These are phyloP conservation scores for Starmerella bacillaris DNA, from an alignment of 805 yeast species.

Conservation along the genomic window DNA sequence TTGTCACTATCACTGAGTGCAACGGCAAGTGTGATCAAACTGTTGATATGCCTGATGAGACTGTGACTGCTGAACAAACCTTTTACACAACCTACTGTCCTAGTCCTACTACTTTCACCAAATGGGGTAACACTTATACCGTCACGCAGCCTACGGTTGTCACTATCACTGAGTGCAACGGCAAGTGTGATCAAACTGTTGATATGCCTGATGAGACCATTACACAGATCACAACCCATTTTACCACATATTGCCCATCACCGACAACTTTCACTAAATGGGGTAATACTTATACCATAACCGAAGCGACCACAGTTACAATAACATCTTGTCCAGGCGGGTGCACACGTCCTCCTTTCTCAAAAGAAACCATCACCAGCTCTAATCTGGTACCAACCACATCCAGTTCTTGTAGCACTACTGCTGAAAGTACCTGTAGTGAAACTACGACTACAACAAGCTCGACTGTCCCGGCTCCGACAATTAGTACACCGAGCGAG, in stretches of 20 bases:
- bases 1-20: constrained; percentile 71
- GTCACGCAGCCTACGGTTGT: constrained; percentile 60
- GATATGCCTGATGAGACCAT: constrained; percentile 2
- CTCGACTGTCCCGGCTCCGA: neutral
- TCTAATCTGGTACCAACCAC: no score
- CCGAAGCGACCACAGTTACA: constrained; percentile 65
- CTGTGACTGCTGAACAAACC: neutral
- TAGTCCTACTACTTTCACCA: constrained; percentile 9
- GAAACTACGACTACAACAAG: neutral
- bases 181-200: no score
- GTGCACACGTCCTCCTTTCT: neutral
- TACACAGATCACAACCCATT: constrained; percentile 15
- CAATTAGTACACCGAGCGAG: no score
- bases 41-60: neutral
- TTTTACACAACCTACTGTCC: constrained; percentile 1
- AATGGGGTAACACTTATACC: constrained; percentile 4
- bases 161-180: constrained; percentile 58
- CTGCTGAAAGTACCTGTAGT: no score
- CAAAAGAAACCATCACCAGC: no score
- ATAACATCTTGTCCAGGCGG: constrained; percentile 37
- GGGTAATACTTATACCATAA: constrained; percentile 54
- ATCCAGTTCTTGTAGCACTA: no score
- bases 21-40: constrained; percentile 25
- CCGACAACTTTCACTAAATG: constrained; percentile 49
- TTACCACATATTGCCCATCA: constrained; percentile 39